These are phyloP conservation scores for Byssochlamys sp. DNA, from an alignment of 2,329 filamentous ascomycete genomes.

Conservation along the genomic window DNA sequence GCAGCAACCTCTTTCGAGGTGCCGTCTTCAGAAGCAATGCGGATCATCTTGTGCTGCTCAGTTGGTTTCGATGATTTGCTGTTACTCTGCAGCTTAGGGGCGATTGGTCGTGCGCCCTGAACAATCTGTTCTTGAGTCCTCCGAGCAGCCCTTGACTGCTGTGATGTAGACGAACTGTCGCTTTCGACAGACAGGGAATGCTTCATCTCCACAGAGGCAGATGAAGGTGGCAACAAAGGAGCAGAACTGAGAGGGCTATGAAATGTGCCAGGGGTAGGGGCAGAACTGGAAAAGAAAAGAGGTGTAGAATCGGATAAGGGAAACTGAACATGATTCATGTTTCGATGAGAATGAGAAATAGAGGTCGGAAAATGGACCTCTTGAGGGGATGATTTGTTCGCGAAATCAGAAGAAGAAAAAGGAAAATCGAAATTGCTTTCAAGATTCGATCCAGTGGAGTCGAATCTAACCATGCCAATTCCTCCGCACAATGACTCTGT, in stretches of 20 bases:
- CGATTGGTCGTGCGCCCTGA: constrained; percentile 41
- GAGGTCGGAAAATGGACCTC: constrained; percentile 18
- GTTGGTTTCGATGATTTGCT: constrained; percentile 17
- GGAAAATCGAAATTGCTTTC: constrained; percentile 21
- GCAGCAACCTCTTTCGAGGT: constrained; percentile 46
- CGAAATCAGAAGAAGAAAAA: constrained; percentile 17
- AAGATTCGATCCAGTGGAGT: constrained; percentile 30
- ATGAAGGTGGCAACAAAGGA: constrained; percentile 26
- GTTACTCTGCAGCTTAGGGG: constrained; percentile 35
- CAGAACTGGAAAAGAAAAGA: constrained; percentile 27
- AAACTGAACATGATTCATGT: constrained; percentile 22
- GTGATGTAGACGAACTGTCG: constrained; percentile 35
- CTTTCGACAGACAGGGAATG: constrained; percentile 41
- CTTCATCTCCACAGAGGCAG: constrained; percentile 41
- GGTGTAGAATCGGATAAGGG: constrained; percentile 22
- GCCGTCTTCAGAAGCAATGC: constrained; percentile 44
- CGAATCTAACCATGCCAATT: constrained; percentile 37
- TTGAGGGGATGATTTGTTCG: constrained; percentile 19
- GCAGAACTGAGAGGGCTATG: constrained; percentile 13
- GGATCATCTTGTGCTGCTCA: constrained; percentile 41
- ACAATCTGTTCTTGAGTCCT: constrained; percentile 42
- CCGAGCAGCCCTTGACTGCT: constrained; percentile 36
- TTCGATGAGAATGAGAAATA: constrained; percentile 15
- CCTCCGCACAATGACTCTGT: constrained; percentile 36
- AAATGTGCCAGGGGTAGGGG: constrained; percentile 24